These are phyloP conservation scores for Boletus rufocinnamomeus DNA, from an alignment of 768 basidiomycete genomes.

Conservation along the genomic window DNA sequence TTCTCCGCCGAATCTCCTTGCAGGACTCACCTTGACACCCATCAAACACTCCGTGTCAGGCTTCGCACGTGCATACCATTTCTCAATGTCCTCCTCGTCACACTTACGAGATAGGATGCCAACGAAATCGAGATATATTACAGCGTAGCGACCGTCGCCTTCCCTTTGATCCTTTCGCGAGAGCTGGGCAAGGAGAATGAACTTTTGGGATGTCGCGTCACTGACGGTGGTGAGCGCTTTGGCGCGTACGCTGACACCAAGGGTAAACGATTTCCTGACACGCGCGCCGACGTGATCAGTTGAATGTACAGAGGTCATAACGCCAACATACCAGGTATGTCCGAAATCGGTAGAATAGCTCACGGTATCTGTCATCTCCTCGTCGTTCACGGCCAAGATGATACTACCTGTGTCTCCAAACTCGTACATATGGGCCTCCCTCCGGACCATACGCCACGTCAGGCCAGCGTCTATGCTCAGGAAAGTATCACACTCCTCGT, in stretches of 20 bases:
- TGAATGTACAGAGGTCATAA: neutral
- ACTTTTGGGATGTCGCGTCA: conserved; percentile 96
- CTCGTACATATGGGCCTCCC: conserved; percentile 89
- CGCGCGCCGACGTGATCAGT: neutral
- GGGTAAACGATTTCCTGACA: conserved; percentile 65
- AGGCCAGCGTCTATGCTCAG: conserved; percentile 87
- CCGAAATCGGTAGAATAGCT: conserved; percentile 85
- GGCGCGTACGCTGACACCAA: conserved; percentile 72
- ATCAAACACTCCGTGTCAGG: conserved; percentile 78
- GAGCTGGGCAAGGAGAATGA: conserved; percentile 82
- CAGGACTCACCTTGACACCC: conserved; percentile 80
- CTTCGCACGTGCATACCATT: conserved; percentile 79
- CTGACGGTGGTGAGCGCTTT: conserved; percentile 84
- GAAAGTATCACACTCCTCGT: conserved; percentile 92
- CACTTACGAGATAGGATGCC: conserved; percentile 71
- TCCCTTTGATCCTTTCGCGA: conserved; percentile 55
- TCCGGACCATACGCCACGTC: conserved; percentile 76
- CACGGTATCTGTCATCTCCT: conserved; percentile 67
- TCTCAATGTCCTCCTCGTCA: conserved; percentile 69
- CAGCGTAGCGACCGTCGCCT: conserved; percentile 61
- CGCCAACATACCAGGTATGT: conserved; percentile 67
- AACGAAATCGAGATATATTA: conserved; percentile 84
- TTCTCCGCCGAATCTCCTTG: neutral
- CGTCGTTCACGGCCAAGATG: conserved; percentile 81
- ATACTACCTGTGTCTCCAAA: conserved; percentile 91